A percentile compares a stretch with the other conserved stretches of the same genome.
Evolutionary conservation across 1,284 basidiomycete species (phyloP).

Genomic region (Trametes pubescens): DNA sequence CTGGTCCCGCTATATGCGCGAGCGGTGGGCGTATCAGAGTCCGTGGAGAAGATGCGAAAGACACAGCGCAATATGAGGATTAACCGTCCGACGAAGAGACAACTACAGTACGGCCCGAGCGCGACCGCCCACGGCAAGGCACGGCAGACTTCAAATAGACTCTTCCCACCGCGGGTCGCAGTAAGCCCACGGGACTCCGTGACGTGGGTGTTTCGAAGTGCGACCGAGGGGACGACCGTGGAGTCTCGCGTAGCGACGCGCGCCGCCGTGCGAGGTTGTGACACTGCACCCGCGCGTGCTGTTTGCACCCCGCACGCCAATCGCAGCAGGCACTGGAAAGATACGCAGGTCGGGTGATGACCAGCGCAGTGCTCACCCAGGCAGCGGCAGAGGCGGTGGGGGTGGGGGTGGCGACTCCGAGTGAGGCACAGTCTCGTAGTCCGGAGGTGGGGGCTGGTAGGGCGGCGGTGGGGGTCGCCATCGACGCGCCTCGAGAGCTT

Average conservation of each 20-base stretch:
- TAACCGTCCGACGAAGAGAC: constrained; percentile 3
- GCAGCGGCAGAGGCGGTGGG: background rate
- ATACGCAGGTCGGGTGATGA: background rate
- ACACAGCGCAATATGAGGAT: background rate
- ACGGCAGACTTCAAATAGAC: background rate
- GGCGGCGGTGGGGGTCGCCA: constrained; percentile 43
- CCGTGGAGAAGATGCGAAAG: background rate
- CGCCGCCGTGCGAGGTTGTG: background rate
- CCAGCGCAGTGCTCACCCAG: background rate
- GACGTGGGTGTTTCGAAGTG: background rate
- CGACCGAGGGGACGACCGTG: background rate
- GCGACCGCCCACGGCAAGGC: background rate
- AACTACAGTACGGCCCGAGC: background rate
- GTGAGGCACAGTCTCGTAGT: constrained; percentile 25
- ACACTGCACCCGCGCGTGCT: background rate
- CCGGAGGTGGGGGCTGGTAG: constrained; percentile 52
- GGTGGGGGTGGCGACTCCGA: constrained; percentile 10
- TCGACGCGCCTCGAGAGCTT: constrained; percentile 21
- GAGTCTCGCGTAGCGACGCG: background rate
- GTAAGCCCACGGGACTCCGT: constrained; percentile 14
- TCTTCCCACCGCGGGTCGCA: constrained; percentile 1
- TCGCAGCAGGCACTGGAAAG: background rate
- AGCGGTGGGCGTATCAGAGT: constrained; percentile 12
- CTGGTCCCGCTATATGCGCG: constrained; percentile 4
- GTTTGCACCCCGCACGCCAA: background rate